Evolutionary conservation across 495 filamentous ascomycete species (phyloP).

Genomic region (Trichoderma reesei): DNA sequence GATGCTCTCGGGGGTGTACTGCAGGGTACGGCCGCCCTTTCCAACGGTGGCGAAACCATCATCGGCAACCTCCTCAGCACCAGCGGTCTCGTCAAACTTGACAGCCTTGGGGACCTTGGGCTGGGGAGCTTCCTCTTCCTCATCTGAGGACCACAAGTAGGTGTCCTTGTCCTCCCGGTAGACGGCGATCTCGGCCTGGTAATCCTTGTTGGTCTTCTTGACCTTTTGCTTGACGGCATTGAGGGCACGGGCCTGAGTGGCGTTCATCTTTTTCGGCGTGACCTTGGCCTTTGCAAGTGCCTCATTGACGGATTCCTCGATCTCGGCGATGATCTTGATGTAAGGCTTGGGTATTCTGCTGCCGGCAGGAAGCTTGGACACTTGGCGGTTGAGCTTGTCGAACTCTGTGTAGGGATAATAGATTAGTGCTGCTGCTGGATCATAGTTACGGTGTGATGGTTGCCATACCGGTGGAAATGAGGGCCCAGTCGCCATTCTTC

Average conservation of each 20-base stretch:
- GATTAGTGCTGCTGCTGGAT: neutral
- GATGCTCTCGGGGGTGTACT: constrained; percentile 94
- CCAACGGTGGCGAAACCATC: constrained; percentile 82
- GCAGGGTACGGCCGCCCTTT: constrained; percentile 72
- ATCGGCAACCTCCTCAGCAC: constrained; percentile 53
- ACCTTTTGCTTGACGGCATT: constrained; percentile 95
- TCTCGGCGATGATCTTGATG: constrained; percentile 82
- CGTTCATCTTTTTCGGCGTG: constrained; percentile 96
- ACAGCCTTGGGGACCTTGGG: constrained; percentile 37
- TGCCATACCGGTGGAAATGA: constrained; percentile 73
- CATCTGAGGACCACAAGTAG: constrained; percentile 80
- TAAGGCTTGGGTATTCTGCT: constrained; percentile 72
- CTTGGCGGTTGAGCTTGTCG: constrained; percentile 91
- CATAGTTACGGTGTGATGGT: neutral
- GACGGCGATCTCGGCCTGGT: constrained; percentile 73
- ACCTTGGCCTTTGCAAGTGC: constrained; percentile 90
- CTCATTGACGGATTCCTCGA: constrained; percentile 95
- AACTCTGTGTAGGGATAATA: constrained; percentile 52
- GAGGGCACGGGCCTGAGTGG: constrained; percentile 82
- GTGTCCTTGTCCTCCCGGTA: constrained; percentile 75
- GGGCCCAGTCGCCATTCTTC: constrained; percentile 95
- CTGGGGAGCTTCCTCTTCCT: constrained; percentile 40
- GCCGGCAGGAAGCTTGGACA: constrained; percentile 67
- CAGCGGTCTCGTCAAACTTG: constrained; percentile 25
- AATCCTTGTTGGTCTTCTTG: constrained; percentile 97